Conservation (phyloP, 352 stramenopile species). For the Phytophthora multivora region DNA sequence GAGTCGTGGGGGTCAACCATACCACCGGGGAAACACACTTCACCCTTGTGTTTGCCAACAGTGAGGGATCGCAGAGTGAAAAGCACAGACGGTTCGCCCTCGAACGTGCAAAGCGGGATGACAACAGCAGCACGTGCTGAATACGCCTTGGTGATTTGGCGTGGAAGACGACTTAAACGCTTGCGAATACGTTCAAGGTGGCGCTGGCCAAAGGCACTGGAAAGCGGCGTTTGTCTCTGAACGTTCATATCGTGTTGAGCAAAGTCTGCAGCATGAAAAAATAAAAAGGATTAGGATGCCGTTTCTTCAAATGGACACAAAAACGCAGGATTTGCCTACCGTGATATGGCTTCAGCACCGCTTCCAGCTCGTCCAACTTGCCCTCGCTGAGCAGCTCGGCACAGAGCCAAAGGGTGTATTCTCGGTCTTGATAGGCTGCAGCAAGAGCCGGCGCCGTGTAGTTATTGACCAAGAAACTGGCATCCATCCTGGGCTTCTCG, state of each 20-base stretch:
- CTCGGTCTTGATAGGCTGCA: conserved; percentile 93
- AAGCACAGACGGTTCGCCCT: conserved; percentile 94
- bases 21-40: conserved; percentile 97
- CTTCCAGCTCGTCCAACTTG: conserved; percentile 73
- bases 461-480: conserved; percentile 93
- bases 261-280: conserved; percentile 42
- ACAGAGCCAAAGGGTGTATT: conserved; percentile 82
- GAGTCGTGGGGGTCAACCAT: conserved; percentile 93
- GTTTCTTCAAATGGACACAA: conserved; percentile 1
- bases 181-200: conserved; percentile 95
- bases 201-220: conserved; percentile 79
- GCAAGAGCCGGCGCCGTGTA: conserved; percentile 96
- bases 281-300: background rate
- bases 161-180: conserved; percentile 93
- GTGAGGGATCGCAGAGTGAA: conserved; percentile 94
- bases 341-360: conserved; percentile 80
- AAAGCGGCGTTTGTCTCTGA: conserved; percentile 53
- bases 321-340: conserved; percentile 27
- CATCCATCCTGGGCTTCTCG: conserved; percentile 71
- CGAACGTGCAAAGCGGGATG: conserved; percentile 96
- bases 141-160: conserved; percentile 94
- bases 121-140: conserved; percentile 93
- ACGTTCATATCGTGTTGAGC: conserved; percentile 41
- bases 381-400: conserved; percentile 74
- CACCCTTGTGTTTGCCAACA: conserved; percentile 93